These are phyloP conservation scores for Fusarium gaditjirri DNA, from an alignment of 2,329 filamentous ascomycete species.

Conservation along the genomic window DNA sequence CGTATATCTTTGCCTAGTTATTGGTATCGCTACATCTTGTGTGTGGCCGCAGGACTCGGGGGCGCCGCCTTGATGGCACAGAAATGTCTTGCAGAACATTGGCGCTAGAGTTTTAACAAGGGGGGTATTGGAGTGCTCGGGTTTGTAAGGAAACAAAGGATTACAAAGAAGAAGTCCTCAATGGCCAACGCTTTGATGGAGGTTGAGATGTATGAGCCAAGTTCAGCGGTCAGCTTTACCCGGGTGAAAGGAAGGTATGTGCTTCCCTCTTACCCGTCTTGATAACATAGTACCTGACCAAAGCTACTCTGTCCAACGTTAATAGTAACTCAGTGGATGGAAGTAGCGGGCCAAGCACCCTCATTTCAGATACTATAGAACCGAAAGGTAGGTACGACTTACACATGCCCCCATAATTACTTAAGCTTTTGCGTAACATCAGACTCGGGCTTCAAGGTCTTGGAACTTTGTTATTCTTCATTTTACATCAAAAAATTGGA, in stretches of 20 bases:
- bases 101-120: neutral
- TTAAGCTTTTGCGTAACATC: slow-evolving; percentile 1
- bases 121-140: neutral
- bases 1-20: slow-evolving; percentile 11
- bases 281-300: neutral
- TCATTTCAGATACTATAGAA: neutral
- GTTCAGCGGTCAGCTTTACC: neutral
- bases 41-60: slow-evolving; percentile 6
- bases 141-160: neutral
- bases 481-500: neutral
- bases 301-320: neutral
- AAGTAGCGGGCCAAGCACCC: neutral
- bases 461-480: slow-evolving; percentile 14
- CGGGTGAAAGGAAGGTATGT: neutral
- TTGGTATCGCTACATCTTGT: slow-evolving; percentile 14
- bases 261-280: neutral
- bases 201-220: neutral
- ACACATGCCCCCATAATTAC: neutral
- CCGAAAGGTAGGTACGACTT: neutral
- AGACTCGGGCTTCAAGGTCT: neutral
- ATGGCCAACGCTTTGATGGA: neutral
- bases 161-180: neutral
- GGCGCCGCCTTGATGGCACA: neutral
- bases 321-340: neutral
- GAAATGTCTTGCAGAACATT: neutral